Conservation (phyloP, 495 filamentous ascomycete species). For the Patellaria atrata region DNA sequence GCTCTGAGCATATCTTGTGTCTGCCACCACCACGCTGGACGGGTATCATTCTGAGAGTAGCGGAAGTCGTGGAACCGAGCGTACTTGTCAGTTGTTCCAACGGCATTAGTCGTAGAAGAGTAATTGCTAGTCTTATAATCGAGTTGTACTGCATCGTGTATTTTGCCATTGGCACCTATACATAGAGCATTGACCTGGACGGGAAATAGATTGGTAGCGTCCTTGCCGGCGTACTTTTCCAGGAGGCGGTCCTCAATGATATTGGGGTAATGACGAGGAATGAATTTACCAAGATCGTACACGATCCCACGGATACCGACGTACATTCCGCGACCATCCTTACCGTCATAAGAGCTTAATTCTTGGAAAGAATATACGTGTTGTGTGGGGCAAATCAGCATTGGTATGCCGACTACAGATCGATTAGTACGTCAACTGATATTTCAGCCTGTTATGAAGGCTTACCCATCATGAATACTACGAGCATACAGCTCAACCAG, state of each 20-base stretch:
- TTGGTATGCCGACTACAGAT: conserved; percentile 57
- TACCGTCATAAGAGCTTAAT: conserved; percentile 58
- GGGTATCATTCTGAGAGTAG: conserved; percentile 60
- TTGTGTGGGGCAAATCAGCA: conserved; percentile 81
- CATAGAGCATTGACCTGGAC: conserved; percentile 90
- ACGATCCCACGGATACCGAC: conserved; percentile 79
- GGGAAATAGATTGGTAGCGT: conserved; percentile 81
- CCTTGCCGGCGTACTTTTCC: conserved; percentile 67
- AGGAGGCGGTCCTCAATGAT: conserved; percentile 53
- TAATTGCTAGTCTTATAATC: conserved; percentile 70
- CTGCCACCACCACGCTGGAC: conserved; percentile 83
- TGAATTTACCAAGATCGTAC: conserved; percentile 64
- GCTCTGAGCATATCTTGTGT: conserved; percentile 60
- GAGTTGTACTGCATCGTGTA: conserved; percentile 60
- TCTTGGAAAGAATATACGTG: conserved; percentile 72
- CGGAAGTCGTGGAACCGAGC: conserved; percentile 87
- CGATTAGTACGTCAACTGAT: conserved; percentile 3
- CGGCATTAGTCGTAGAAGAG: conserved; percentile 44
- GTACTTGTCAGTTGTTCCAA: conserved; percentile 57
- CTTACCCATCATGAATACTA: conserved; percentile 57
- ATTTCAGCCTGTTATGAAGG: conserved; percentile 23
- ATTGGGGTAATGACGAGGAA: conserved; percentile 62
- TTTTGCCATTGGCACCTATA: conserved; percentile 50
- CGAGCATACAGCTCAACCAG: conserved; percentile 68
- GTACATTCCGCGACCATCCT: conserved; percentile 47